phyloP scores from a whole-genome alignment of 345 rosid genomes.

The Citrus maxima region DNA sequence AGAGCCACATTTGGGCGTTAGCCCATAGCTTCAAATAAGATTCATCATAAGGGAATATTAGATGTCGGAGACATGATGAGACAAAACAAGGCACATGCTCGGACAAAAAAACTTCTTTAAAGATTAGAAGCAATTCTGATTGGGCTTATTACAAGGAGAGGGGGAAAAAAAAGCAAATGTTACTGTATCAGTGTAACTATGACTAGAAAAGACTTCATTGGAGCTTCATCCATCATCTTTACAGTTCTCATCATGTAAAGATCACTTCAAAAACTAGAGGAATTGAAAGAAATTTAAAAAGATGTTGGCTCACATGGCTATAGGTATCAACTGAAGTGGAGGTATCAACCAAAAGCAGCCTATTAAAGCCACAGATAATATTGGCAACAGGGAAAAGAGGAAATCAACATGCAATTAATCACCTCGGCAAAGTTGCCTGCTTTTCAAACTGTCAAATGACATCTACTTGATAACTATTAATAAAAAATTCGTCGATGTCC shows the following conservation, averaged over 20 bases:
- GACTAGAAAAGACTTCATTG: constrained; percentile 38
- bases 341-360: constrained; percentile 12
- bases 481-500: not conserved
- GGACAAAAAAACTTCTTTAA: not conserved
- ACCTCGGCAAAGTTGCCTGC: constrained; percentile 49
- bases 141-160: not conserved
- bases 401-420: constrained; percentile 29
- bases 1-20: constrained; percentile 35
- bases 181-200: constrained; percentile 42
- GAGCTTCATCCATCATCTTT: constrained; percentile 27
- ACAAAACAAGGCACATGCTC: not conserved
- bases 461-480: not conserved
- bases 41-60: constrained; percentile 27
- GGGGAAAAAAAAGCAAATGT: not conserved
- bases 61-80: not conserved
- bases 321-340: not conserved
- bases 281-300: not conserved
- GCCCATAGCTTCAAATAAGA: constrained; percentile 31
- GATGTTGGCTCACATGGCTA: constrained; percentile 7
- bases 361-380: constrained; percentile 15
- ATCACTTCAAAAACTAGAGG: not conserved
- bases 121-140: not conserved
- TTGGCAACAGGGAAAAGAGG: constrained; percentile 62
- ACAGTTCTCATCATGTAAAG: constrained; percentile 33
- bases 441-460: not conserved